Percentiles rank a stretch among this genome's conserved stretches.
These are phyloP conservation scores for Cichorium intybus DNA, from an alignment of 140 eudicot genomes.

Conservation along the genomic window DNA sequence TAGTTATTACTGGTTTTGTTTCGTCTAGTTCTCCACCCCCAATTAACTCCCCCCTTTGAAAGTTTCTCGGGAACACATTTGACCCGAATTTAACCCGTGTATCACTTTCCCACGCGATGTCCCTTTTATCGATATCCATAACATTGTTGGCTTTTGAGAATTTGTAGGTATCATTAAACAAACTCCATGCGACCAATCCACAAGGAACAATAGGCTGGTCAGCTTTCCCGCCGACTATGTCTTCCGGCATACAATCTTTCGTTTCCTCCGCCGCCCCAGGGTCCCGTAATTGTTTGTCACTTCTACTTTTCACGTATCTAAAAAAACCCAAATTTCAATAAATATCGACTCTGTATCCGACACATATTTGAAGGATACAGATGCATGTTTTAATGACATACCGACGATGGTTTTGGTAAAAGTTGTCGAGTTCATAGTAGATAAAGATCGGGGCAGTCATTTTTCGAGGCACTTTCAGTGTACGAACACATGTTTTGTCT, in stretches of 20 bases:
- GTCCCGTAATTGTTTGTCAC: constrained; percentile 59
- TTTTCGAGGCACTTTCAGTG: constrained; percentile 61
- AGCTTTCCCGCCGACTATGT: neutral
- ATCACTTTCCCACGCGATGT: constrained; percentile 81
- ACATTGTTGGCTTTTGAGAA: constrained; percentile 29
- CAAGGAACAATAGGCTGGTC: constrained; percentile 74
- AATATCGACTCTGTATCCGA: neutral
- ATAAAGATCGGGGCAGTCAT: constrained; percentile 66
- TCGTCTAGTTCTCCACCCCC: constrained; percentile 74
- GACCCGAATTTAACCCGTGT: constrained; percentile 60
- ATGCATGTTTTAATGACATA: constrained; percentile 26
- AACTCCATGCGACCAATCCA: constrained; percentile 93
- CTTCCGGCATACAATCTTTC: constrained; percentile 55
- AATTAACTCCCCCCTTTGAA: constrained; percentile 53
- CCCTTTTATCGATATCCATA: constrained; percentile 53
- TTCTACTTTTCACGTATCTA: constrained; percentile 91
- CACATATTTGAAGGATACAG: neutral
- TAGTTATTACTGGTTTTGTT: constrained; percentile 65
- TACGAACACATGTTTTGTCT: constrained; percentile 58
- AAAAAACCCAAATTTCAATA: neutral
- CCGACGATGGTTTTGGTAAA: constrained; percentile 89
- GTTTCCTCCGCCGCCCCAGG: constrained; percentile 31
- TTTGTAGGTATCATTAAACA: constrained; percentile 74
- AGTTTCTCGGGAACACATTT: constrained; percentile 70
- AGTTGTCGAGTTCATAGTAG: constrained; percentile 70